Evolutionary conservation across 257 asterid genomes (phyloP).

Genomic region (Paraleonurus japonicus): DNA sequence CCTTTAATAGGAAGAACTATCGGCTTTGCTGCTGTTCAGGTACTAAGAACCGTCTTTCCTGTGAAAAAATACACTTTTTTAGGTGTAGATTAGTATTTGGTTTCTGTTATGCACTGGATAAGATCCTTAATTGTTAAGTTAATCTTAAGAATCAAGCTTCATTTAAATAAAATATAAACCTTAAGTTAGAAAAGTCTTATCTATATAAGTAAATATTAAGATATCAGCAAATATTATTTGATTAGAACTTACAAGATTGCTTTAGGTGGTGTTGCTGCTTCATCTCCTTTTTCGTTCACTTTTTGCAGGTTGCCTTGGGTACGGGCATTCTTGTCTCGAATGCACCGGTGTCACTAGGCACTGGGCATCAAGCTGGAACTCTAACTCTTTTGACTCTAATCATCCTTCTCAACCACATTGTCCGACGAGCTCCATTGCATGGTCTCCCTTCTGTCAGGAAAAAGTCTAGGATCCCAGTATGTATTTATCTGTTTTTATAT

Average conservation of each 20-base stretch:
- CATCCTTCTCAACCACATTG: slow-evolving; percentile 74
- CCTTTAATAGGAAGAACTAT: slow-evolving; percentile 55
- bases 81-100: background rate
- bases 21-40: slow-evolving; percentile 87
- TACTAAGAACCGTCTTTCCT: slow-evolving; percentile 21
- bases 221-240: background rate
- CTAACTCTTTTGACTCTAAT: slow-evolving; percentile 65
- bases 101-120: background rate
- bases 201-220: background rate
- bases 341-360: slow-evolving; percentile 64
- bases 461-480: slow-evolving; percentile 19
- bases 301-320: slow-evolving; percentile 66
- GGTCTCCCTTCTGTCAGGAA: slow-evolving; percentile 48
- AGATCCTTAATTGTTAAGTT: background rate
- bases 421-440: slow-evolving; percentile 57
- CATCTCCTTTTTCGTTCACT: background rate
- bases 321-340: slow-evolving; percentile 61
- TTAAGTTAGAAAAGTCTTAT: background rate
- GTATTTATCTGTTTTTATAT: background rate
- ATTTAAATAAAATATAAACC: background rate
- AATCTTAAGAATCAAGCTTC: background rate
- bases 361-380: slow-evolving; percentile 86
- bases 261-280: background rate
- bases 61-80: background rate
- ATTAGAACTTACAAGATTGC: background rate